These are phyloP conservation scores for Solanum stenotomum DNA, from an alignment of 257 asterid genomes.

Conservation along the genomic window DNA sequence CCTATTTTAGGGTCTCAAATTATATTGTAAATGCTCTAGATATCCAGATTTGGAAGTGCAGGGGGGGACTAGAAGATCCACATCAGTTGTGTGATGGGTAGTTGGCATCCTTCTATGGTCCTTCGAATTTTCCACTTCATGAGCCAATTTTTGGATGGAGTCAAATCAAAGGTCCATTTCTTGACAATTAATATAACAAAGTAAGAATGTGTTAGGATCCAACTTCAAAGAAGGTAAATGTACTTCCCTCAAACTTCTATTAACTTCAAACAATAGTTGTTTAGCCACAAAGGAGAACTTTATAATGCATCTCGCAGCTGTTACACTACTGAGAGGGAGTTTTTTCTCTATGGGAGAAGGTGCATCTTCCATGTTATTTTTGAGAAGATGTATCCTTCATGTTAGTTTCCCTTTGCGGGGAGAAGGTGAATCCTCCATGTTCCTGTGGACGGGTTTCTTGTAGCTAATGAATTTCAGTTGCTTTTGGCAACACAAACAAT, in stretches of 20 bases:
- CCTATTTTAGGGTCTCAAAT: background rate
- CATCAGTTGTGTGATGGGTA: background rate
- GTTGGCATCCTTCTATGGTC: background rate
- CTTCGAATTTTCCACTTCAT: background rate
- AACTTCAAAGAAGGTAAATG: background rate
- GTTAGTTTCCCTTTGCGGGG: background rate
- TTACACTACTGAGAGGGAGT: background rate
- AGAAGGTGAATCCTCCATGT: background rate
- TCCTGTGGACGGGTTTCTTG: background rate
- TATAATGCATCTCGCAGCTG: background rate
- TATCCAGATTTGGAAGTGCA: background rate
- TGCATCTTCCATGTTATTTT: background rate
- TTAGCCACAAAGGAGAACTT: background rate
- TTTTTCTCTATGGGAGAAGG: background rate
- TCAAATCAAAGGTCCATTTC: background rate
- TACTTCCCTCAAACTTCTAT: background rate
- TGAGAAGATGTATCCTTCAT: background rate
- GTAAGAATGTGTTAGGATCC: background rate
- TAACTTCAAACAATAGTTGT: background rate
- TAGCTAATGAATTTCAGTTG: background rate
- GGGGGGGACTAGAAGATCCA: background rate
- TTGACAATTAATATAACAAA: background rate
- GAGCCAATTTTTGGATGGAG: background rate
- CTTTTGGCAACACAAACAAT: background rate
- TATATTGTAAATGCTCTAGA: background rate